Evolutionary conservation across 352 stramenopile genomes (phyloP).

Genomic region (Globisporangium paddicum): DNA sequence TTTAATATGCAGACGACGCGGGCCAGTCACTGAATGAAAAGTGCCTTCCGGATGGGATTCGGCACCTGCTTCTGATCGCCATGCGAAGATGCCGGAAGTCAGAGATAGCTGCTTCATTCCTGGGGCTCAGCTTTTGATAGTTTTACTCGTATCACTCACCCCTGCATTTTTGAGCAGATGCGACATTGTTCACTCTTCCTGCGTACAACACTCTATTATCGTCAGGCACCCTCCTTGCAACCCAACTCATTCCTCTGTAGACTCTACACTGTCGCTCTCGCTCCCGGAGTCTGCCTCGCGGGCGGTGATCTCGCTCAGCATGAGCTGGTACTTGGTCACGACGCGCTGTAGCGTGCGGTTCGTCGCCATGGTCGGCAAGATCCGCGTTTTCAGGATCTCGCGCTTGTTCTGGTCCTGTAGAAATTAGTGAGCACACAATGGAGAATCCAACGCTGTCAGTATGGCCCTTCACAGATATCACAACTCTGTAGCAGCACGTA

Average conservation of each 20-base stretch:
- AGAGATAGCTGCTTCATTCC: too few relatives aligned
- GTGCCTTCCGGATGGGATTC: too few relatives aligned
- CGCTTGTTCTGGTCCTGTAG: conserved; percentile 64
- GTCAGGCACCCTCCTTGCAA: neutral
- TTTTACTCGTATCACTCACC: too few relatives aligned
- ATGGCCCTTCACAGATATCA: neutral
- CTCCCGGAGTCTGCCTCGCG: conserved; percentile 26
- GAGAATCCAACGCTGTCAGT: neutral
- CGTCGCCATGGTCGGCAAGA: conserved; percentile 73
- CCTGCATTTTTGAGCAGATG: too few relatives aligned
- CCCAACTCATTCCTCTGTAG: neutral
- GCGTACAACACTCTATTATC: neutral
- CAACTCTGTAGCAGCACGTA: conserved; percentile 18
- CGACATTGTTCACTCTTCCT: neutral
- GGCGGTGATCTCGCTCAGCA: conserved; percentile 65
- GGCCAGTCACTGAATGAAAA: too few relatives aligned
- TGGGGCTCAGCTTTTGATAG: too few relatives aligned
- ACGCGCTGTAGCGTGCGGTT: conserved; percentile 81
- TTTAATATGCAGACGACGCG: too few relatives aligned
- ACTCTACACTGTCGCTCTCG: neutral
- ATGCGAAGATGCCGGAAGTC: too few relatives aligned
- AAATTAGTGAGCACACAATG: neutral
- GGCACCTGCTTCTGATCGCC: too few relatives aligned
- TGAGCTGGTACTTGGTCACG: conserved; percentile 79
- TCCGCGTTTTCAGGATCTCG: conserved; percentile 60